A percentile compares a stretch with the other conserved stretches of the same genome.
Evolutionary conservation across 2,329 filamentous ascomycete species (phyloP).

Genomic region (Claviceps sorghi): DNA sequence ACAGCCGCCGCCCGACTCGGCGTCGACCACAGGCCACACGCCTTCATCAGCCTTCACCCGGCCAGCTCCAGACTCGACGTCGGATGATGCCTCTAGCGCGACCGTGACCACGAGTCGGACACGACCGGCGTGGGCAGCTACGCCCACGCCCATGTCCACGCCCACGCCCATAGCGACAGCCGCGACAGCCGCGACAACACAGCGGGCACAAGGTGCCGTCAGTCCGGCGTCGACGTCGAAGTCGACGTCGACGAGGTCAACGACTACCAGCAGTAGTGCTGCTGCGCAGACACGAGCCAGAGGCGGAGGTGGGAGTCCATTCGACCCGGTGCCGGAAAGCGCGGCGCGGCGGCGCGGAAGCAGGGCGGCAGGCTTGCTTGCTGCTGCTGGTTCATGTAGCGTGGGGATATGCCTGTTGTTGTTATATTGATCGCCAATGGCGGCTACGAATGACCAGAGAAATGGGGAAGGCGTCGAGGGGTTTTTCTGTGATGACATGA

Average conservation of each 20-base stretch:
- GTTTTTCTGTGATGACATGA: neutral
- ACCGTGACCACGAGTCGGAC: neutral
- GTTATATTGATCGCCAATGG: neutral
- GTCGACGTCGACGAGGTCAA: neutral
- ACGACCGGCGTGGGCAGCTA: neutral
- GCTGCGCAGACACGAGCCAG: conserved; percentile 4
- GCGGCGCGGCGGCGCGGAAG: neutral
- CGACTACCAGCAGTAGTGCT: conserved; percentile 2
- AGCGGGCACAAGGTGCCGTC: neutral
- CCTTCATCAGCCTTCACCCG: conserved; percentile 1
- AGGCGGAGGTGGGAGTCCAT: conserved; percentile 12
- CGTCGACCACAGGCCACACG: neutral
- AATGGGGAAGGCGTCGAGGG: neutral
- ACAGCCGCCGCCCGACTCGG: conserved; percentile 5
- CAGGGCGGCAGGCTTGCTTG: neutral
- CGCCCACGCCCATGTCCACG: neutral
- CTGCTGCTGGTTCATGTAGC: neutral
- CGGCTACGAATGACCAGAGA: neutral
- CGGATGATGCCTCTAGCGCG: neutral
- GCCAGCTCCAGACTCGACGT: neutral
- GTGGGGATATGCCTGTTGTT: neutral
- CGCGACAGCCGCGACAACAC: neutral
- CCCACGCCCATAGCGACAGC: neutral
- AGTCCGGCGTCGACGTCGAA: conserved; percentile 1
- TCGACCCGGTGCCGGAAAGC: conserved; percentile 7